Conservation (phyloP, 202 grass and related monocot species). For the Carex sylvatica region DNA sequence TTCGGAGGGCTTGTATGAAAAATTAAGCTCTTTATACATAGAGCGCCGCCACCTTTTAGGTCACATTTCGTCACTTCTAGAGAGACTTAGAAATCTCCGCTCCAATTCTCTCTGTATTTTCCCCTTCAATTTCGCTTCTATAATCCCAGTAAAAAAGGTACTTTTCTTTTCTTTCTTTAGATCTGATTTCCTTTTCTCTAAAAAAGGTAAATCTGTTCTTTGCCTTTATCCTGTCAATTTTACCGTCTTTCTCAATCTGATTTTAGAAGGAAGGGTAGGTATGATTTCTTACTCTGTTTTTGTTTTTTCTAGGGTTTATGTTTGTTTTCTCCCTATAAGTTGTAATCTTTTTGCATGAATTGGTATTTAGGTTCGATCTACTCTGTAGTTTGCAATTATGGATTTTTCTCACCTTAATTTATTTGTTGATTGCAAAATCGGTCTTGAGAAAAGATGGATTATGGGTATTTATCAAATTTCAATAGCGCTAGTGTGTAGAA, state of each 20-base stretch:
- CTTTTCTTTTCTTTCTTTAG: background rate
- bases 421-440: background rate
- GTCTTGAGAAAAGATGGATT: background rate
- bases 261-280: background rate
- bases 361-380: background rate
- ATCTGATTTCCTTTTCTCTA: conserved; percentile 6
- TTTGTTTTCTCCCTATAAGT: background rate
- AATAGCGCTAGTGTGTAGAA: background rate
- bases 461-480: background rate
- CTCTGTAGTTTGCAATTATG: background rate
- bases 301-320: background rate
- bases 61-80: background rate
- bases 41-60: conserved; percentile 27
- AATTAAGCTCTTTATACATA: background rate
- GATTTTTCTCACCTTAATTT: background rate
- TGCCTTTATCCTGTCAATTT: background rate
- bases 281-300: background rate
- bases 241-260: background rate
- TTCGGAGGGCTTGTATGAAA: background rate
- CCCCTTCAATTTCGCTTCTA: background rate
- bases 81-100: background rate
- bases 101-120: background rate
- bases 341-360: background rate
- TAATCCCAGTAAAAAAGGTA: background rate
- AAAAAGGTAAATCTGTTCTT: background rate